phyloP scores from a whole-genome alignment of 2,329 filamentous ascomycete species.

The Berkeleyomyces basicola region DNA sequence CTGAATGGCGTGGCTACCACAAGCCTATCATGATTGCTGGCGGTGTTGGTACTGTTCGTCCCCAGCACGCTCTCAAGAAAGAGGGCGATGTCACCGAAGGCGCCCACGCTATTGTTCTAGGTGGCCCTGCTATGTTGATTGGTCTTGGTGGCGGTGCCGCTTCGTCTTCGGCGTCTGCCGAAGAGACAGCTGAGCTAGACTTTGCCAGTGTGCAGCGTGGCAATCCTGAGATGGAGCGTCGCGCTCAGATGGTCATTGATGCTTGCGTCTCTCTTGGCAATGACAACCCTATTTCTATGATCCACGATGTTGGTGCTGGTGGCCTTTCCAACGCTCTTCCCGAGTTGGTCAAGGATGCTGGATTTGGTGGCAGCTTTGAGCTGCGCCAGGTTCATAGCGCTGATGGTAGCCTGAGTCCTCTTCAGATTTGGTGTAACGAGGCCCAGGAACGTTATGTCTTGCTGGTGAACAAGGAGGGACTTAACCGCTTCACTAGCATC shows the following conservation, averaged over 20 bases:
- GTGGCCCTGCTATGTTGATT: constrained; percentile 94
- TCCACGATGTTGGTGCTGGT: constrained; percentile 93
- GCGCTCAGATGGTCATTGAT: constrained; percentile 97
- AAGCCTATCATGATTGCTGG: constrained; percentile 99
- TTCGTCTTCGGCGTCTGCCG: constrained; percentile 74
- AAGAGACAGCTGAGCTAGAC: constrained; percentile 81
- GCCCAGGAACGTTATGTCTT: constrained; percentile 94
- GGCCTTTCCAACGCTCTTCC: constrained; percentile 62
- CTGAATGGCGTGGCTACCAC: constrained; percentile 78
- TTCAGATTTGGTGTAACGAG: constrained; percentile 97
- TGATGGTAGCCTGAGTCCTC: constrained; percentile 79
- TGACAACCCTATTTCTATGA: constrained; percentile 84
- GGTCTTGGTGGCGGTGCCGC: constrained; percentile 78
- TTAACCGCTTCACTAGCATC: constrained; percentile 59
- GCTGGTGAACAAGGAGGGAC: constrained; percentile 61
- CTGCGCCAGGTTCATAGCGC: constrained; percentile 85
- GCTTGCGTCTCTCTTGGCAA: constrained; percentile 71
- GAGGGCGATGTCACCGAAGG: constrained; percentile 63
- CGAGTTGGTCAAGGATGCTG: constrained; percentile 74
- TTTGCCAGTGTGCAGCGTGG: constrained; percentile 95
- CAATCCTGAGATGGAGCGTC: constrained; percentile 88
- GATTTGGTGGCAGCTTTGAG: constrained; percentile 80
- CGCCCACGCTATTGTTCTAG: constrained; percentile 83
- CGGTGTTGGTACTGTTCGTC: constrained; percentile 80
- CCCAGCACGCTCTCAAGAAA: constrained; percentile 78